A percentile compares a stretch with the other conserved stretches of the same genome.
Evolutionary conservation across 2,329 filamentous ascomycete species (phyloP).

Genomic region (Trichoderma afroharzianum): DNA sequence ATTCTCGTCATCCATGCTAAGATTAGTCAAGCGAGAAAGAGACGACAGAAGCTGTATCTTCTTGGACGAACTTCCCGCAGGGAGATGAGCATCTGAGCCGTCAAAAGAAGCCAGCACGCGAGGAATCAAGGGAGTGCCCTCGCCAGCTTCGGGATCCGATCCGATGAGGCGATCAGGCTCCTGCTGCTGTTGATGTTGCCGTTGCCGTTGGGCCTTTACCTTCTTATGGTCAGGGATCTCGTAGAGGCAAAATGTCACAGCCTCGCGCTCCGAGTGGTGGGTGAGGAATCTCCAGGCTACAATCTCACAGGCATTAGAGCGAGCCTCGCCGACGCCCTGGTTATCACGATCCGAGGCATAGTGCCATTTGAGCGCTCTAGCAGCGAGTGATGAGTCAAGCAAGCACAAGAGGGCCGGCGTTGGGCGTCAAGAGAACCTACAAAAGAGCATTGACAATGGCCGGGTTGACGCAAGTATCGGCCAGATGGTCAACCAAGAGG

Average conservation of each 20-base stretch:
- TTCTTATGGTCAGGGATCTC: constrained; percentile 56
- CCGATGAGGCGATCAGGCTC: constrained; percentile 10
- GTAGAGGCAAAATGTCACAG: constrained; percentile 69
- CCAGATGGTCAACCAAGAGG: constrained; percentile 61
- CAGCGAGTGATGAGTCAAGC: constrained; percentile 12
- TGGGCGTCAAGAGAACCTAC: constrained; percentile 43
- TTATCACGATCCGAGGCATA: constrained; percentile 62
- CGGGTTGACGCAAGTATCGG: constrained; percentile 60
- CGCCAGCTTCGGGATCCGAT: constrained; percentile 41
- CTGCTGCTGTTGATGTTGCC: background rate
- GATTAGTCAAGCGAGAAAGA: constrained; percentile 51
- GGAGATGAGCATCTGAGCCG: constrained; percentile 22
- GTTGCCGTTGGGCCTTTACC: constrained; percentile 13
- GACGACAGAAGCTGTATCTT: constrained; percentile 51
- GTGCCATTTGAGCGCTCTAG: constrained; percentile 72
- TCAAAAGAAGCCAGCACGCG: constrained; percentile 29
- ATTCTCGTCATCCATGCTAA: constrained; percentile 33
- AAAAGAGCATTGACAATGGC: constrained; percentile 69
- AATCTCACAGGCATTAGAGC: constrained; percentile 73
- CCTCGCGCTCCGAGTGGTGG: constrained; percentile 67
- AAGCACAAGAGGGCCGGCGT: background rate
- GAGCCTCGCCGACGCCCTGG: constrained; percentile 62
- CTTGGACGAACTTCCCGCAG: constrained; percentile 40
- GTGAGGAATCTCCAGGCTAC: constrained; percentile 76
- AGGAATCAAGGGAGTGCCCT: constrained; percentile 46